Base-by-base conservation (phyloP, 73 alveolate species). In the Blepharisma japonicum region DNA sequence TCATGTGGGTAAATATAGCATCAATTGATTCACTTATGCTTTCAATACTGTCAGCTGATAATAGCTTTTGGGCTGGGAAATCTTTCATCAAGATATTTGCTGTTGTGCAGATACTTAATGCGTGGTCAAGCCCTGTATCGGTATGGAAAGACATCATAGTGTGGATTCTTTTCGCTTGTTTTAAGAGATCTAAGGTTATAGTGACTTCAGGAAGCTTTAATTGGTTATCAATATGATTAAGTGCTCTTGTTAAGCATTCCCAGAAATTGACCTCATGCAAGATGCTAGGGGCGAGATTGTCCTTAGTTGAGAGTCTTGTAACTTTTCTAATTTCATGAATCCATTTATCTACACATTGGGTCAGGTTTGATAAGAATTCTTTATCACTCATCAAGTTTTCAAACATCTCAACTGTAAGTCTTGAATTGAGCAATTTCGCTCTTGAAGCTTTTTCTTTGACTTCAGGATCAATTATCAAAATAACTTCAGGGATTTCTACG, bases 201-300 rank as follows among this genome's bases (percentile, higher is more conserved):
- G 89, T 84, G 66, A 93, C 96, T 79, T 95, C 98, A n/a, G 96
- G 95, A 25, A 92, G 83, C 81, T 91, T 93, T 7, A 91, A 56
- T 83, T 95, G 97, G 72, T 79, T 80, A 81, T 93, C 93, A 74
- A 94, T 91, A 53, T 94, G 90, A 54, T 84, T 87, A 50, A 95
- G 86, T 46, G 92, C 86, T 47, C 87, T 81, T 67, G 86, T 95
- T 50, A 89, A 82, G 68, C 90, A 83, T 25, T 68, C 70, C 97
- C 97, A 91, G 81, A 91, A 94, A 83, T 88, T 89, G 80, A 94
- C 84, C 81, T 94, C 98, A 55, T 93, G 89, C 56, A 91, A 88
- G 45, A 93, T 88, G 71, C 94, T 86, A 8, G 96, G 97, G 25
- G 86, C 87, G 20, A 90, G 74, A 79, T 85, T 77, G 66, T 94